Evolutionary conservation across 176 grass and related monocot species (phyloP), one percentile per base, ranked within the genome.

Genomic region (Tillandsia fasciculata): DNA sequence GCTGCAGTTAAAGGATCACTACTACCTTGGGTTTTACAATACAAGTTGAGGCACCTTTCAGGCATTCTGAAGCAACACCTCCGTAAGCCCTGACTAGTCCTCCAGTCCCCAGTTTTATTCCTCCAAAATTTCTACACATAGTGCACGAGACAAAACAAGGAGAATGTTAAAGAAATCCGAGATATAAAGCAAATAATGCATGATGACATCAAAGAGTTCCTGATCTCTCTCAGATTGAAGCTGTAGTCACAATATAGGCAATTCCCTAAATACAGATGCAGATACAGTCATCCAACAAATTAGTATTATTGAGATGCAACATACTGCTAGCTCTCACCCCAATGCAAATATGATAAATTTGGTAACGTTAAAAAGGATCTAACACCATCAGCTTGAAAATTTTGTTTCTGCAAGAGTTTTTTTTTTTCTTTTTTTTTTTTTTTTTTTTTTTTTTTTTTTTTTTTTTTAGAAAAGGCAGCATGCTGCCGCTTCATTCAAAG

Each of bases 1-100:
- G 11, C 12, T 15, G 52, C 14, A 63, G 6, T 63, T 53, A 12
- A 67, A 42, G 56, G 52, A 63, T 15, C 0, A 65, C 14, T 63
- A n/a, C n/a, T n/a, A 99, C 94, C 80, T 99, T 93, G 64, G 94
- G 94, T 73, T 93, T 99, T 66, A 99, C 80, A 68, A 90, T 73
- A 82, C 79, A 83, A 80, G 89, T 97, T 53, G 77, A 70, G 79
- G 87, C 89, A 73, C 81, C 84, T 82, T 90, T 99, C 48, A 99
- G 81, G 52, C 89, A 93, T 73, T 93, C 87, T 79, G 87, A 86
- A 81, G 94, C 86, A 71, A 87, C 89, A 63, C 93, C 89, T 4
- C 89, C 94, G 68, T 97, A 97, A 68, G 94, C 94, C 80, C 94
- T 85, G 15, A 93, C 89, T 68, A 99, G 64, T 17, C 94, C 94